Percentiles rank a stretch among this genome's conserved stretches.
These are phyloP conservation scores for Bruguiera parviflora DNA, from an alignment of 345 rosid genomes.

Conservation along the genomic window DNA sequence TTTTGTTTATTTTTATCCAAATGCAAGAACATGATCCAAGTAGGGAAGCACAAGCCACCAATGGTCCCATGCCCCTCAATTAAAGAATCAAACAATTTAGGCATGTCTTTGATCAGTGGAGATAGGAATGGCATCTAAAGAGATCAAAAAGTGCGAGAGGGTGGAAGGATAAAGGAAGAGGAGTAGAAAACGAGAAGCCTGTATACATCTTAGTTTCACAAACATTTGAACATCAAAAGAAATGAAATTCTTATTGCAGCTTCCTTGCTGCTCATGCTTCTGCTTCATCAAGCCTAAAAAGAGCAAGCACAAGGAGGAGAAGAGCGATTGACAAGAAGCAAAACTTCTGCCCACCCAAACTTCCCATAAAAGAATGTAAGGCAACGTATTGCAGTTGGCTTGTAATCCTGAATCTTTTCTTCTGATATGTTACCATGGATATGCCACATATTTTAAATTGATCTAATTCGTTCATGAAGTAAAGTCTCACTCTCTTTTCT, in stretches of 20 bases:
- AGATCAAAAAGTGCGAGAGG: constrained; percentile 8
- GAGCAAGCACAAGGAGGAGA: constrained; percentile 30
- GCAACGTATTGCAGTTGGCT: constrained; percentile 2
- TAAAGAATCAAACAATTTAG: constrained; percentile 20
- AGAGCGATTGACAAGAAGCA: constrained; percentile 15
- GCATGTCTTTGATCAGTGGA: constrained; percentile 31
- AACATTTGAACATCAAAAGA: constrained; percentile 16
- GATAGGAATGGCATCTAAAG: constrained; percentile 34
- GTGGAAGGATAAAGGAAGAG: background rate
- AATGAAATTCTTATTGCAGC: constrained; percentile 44
- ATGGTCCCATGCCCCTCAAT: background rate
- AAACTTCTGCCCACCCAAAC: background rate
- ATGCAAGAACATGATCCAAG: background rate
- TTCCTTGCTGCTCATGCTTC: constrained; percentile 50
- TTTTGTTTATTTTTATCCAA: background rate
- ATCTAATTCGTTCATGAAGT: constrained; percentile 14
- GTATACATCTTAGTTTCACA: constrained; percentile 17
- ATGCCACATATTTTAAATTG: constrained; percentile 14
- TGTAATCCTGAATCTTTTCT: constrained; percentile 4
- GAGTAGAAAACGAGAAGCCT: constrained; percentile 13
- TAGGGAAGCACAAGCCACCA: constrained; percentile 13
- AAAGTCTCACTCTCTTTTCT: constrained; percentile 1
- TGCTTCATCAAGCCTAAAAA: constrained; percentile 44
- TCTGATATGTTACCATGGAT: constrained; percentile 16
- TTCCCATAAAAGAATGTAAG: background rate